Base-by-base conservation (phyloP, 202 grass and related monocot genomes). In the Zoysia matrella region DNA sequence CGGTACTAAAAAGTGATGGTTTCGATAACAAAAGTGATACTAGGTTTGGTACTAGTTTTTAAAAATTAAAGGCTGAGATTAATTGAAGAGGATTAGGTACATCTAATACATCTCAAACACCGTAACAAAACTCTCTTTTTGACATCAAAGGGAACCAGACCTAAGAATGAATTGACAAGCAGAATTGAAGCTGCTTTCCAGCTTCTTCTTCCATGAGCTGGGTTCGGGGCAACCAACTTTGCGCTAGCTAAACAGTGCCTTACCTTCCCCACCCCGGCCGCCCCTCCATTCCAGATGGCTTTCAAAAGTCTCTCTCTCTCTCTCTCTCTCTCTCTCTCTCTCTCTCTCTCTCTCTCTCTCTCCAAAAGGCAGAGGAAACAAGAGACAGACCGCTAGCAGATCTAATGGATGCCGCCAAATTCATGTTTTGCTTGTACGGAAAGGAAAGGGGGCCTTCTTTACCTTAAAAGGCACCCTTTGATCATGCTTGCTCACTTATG, bases 381-480 rank as follows among this genome's bases (percentile, higher is more conserved):
- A 6, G 46, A 77, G 65, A 84, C 11, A 84, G 63, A 60, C 62
- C 61, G 41, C 22, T 47, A 36, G 30, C 30, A 40, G 64, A 81
- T 60, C 51, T 14, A 40, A 4, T 48, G 44, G 8, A n/a, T 58
- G 46, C 3, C 51, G 61, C 43, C 6, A 80, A 79, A 45, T 52
- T 75, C 69, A 62, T 75, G 54, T 64, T 68, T 75, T 47, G 78
- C 85, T 76, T 86, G 85, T 86, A 86, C 85, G 78, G 49, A 66
- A 76, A 86, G 78, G 72, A 81, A 86, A 82, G 85, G 40, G 14
- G 3, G 6, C 55, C 48, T 13, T 60, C 7, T 81, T 86, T 81
- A 50, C 16, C 74, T 63, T 49, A 73, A 79, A 67, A 41, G 55
- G 12, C 8, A 65, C 18, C 6, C 5, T 56, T 39, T 84, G 49